Base-by-base conservation (phyloP, 1,139 yeast species). In the Blastobotrys proliferans region DNA sequence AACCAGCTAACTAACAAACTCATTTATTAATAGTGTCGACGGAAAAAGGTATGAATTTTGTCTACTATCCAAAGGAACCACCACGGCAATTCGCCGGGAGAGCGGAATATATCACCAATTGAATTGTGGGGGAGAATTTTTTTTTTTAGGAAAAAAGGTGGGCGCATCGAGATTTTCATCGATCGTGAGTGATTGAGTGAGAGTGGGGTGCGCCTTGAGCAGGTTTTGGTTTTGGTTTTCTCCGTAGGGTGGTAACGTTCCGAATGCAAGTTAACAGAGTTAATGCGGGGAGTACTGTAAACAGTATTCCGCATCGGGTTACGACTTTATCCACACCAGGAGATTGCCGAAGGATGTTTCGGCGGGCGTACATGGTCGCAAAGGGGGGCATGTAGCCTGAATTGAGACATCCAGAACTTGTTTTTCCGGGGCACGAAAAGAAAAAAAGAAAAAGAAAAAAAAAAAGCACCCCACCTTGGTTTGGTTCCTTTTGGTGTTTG, bases 11-110 rank as follows among this genome's bases (percentile, higher is more conserved):
- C 27, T 10, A 33, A 33, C 14, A 33, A 19, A n/a, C n/a, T n/a
- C n/a, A n/a, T n/a, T n/a, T 4, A 33, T 10, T 30, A 10, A 11
- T 28, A 56, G 57, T 65, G 69, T 43, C 67, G 69, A 20, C 55
- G 68, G 21, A 66, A 64, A 54, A 65, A 63, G 53, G 66, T 62
- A 49, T 53, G 64, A 52, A 29, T 29, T 16, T 6, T 9, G 10
- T 20, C 8, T 9, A 24, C 9, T 9, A 5, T 29, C 16, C n/a
- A 29, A 29, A 29, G 18, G 18, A 29, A 4, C 16, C 9, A 24
- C 26, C 11, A 24, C 9, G n/a, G 32, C 20, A 29, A 16, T 29
- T 29, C 18, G 16, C 32, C 32, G 32, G 18, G 18, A 10, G 4
- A 10, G 4, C 16, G 31, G 4, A 5, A 17, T 17, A 27, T 14